These are phyloP conservation scores for Penicillium malachiteum DNA, from an alignment of 495 filamentous ascomycete species.

Conservation along the genomic window DNA sequence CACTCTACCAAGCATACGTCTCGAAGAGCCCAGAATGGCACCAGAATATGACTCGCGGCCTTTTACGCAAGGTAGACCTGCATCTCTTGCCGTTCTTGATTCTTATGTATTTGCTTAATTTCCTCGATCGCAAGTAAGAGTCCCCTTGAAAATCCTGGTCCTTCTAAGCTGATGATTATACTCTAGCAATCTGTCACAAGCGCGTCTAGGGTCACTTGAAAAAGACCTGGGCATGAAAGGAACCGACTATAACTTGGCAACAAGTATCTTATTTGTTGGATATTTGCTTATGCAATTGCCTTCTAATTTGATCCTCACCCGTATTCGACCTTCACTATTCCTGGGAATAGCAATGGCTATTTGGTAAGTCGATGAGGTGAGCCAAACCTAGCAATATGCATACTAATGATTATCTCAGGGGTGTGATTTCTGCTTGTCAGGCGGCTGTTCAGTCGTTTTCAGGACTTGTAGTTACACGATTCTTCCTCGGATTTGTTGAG, in stretches of 20 bases:
- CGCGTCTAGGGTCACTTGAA: slow-evolving; percentile 45
- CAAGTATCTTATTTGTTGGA: slow-evolving; percentile 69
- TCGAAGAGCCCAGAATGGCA: slow-evolving; percentile 35
- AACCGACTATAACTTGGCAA: slow-evolving; percentile 55
- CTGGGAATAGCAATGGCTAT: slow-evolving; percentile 30
- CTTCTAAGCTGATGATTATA: background rate
- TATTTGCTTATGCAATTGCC: slow-evolving; percentile 61
- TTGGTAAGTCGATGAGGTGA: slow-evolving; percentile 23
- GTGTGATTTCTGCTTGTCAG: slow-evolving; percentile 62
- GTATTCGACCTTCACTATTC: slow-evolving; percentile 33
- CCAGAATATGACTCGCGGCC: slow-evolving; percentile 29
- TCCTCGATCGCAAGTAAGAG: slow-evolving; percentile 63
- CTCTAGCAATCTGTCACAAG: slow-evolving; percentile 33
- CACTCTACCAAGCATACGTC: slow-evolving; percentile 31
- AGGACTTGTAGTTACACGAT: slow-evolving; percentile 62
- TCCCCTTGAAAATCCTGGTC: background rate
- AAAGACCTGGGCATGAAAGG: slow-evolving; percentile 46
- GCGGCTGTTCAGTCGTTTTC: slow-evolving; percentile 55
- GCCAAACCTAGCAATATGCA: too few relatives aligned
- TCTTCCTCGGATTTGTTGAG: slow-evolving; percentile 67
- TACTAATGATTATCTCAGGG: slow-evolving; percentile 29
- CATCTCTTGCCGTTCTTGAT: slow-evolving; percentile 60
- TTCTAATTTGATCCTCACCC: slow-evolving; percentile 59
- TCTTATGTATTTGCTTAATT: slow-evolving; percentile 77
- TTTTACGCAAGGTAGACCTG: slow-evolving; percentile 62